phyloP scores from a whole-genome alignment of 805 yeast genomes.

The Clavispora asparagi region DNA sequence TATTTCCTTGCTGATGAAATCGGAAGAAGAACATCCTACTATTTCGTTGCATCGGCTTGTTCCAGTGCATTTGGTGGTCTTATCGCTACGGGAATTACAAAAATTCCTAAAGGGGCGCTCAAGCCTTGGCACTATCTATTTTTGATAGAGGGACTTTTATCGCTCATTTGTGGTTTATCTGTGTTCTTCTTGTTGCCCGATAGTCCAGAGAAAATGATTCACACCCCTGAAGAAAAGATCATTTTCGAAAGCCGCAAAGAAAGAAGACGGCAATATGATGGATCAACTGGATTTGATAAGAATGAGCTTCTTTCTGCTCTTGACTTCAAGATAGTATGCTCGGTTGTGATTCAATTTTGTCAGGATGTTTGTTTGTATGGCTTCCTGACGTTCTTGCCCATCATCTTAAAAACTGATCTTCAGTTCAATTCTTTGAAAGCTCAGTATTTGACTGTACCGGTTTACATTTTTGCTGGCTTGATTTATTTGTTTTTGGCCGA shows the following conservation, averaged over 20 bases:
- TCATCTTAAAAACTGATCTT: conserved; percentile 27
- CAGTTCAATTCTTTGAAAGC: conserved; percentile 16
- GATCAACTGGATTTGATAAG: conserved; percentile 25
- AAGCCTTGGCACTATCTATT: not conserved
- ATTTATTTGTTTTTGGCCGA: conserved; percentile 19
- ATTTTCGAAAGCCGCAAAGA: conserved; percentile 29
- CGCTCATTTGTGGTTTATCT: not conserved
- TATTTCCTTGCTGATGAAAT: not conserved
- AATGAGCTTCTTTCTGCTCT: conserved; percentile 27
- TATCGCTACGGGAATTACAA: conserved; percentile 1
- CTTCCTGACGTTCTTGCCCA: conserved; percentile 36
- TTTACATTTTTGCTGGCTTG: conserved; percentile 21
- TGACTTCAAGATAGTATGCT: conserved; percentile 32
- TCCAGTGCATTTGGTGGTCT: conserved; percentile 1
- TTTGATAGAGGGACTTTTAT: conserved; percentile 1
- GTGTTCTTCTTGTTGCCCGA: conserved; percentile 34
- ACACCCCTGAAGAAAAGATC: conserved; percentile 31
- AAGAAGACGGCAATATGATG: conserved; percentile 31
- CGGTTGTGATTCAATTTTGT: conserved; percentile 41
- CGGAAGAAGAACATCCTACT: conserved; percentile 1
- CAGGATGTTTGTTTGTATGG: conserved; percentile 40
- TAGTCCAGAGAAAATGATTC: conserved; percentile 35
- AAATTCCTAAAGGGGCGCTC: not conserved
- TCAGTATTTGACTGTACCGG: conserved; percentile 1
- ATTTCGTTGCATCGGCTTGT: not conserved